Evolutionary conservation across 2,329 filamentous ascomycete species (phyloP).

Genomic region (Aspergillus brunneoviolaceus): DNA sequence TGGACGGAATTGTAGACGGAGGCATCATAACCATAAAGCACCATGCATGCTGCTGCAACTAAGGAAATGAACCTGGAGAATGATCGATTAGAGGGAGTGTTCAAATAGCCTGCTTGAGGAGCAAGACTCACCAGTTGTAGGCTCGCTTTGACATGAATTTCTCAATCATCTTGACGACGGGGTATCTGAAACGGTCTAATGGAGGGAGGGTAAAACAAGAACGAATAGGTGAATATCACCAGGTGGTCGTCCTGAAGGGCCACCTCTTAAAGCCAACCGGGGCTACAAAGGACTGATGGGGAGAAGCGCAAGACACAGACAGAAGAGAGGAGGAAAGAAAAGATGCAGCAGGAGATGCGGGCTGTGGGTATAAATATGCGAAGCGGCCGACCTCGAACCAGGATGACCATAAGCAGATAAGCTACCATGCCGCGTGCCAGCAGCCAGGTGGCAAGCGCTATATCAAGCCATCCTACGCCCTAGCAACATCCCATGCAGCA

Average conservation of each 20-base stretch:
- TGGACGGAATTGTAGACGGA: constrained; percentile 73
- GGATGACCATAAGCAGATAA: constrained; percentile 1
- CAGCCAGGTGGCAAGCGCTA: constrained; percentile 15
- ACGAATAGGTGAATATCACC: not conserved
- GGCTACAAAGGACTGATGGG: not conserved
- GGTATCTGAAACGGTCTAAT: not conserved
- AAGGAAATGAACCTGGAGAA: constrained; percentile 61
- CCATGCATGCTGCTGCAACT: constrained; percentile 71
- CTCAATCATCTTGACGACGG: constrained; percentile 20
- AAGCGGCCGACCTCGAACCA: not conserved
- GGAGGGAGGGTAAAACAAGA: not conserved
- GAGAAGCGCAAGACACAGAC: not conserved
- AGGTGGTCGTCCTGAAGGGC: not conserved
- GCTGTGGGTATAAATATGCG: constrained; percentile 8
- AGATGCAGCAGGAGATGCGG: not conserved
- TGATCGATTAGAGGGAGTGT: not conserved
- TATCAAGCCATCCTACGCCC: constrained; percentile 13
- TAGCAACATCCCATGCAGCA: constrained; percentile 1
- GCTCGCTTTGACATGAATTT: constrained; percentile 29
- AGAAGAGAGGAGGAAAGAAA: not conserved
- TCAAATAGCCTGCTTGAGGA: not conserved
- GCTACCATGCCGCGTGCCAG: constrained; percentile 11
- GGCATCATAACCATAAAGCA: constrained; percentile 72
- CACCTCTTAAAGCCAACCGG: not conserved
- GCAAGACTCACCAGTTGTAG: constrained; percentile 31